These are phyloP conservation scores for Tetradesmus obliquus DNA, from an alignment of 139 green algal genomes.

Conservation along the genomic window DNA sequence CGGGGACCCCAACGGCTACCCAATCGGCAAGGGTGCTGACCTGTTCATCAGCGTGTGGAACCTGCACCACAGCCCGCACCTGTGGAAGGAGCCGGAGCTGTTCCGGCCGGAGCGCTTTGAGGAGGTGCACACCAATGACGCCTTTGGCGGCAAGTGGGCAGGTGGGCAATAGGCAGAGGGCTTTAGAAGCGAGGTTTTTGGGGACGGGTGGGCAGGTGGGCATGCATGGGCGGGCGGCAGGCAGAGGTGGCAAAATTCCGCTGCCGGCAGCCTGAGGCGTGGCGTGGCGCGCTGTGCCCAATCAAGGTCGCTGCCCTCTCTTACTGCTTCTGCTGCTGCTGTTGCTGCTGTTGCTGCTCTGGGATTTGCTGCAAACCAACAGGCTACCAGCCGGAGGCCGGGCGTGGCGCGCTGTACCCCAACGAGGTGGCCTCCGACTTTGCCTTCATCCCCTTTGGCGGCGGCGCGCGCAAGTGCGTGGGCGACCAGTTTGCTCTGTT, in stretches of 20 bases:
- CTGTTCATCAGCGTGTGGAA: constrained; percentile 99
- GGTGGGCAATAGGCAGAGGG: constrained; percentile 39
- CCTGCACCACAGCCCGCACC: constrained; percentile 93
- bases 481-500: constrained; percentile 98
- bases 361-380: too few species aligned
- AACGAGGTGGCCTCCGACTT: constrained; percentile 97
- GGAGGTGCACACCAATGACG: constrained; percentile 63
- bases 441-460: constrained; percentile 98
- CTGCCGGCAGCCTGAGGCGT: constrained; percentile 60
- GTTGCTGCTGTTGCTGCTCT: too few species aligned
- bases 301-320: constrained; percentile 85
- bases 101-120: constrained; percentile 95
- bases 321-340: neutral
- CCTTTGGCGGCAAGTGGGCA: constrained; percentile 67
- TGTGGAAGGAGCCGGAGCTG: constrained; percentile 94
- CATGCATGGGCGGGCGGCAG: neutral
- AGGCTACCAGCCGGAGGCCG: constrained; percentile 76
- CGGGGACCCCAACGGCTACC: constrained; percentile 32
- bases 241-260: neutral
- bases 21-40: constrained; percentile 84
- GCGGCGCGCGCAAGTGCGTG: constrained; percentile 96
- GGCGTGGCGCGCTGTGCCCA: constrained; percentile 84
- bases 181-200: neutral
- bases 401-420: constrained; percentile 85
- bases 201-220: neutral